Base-by-base conservation (phyloP, 164 flowering plant species). In the Aristolochia fimbriata region DNA sequence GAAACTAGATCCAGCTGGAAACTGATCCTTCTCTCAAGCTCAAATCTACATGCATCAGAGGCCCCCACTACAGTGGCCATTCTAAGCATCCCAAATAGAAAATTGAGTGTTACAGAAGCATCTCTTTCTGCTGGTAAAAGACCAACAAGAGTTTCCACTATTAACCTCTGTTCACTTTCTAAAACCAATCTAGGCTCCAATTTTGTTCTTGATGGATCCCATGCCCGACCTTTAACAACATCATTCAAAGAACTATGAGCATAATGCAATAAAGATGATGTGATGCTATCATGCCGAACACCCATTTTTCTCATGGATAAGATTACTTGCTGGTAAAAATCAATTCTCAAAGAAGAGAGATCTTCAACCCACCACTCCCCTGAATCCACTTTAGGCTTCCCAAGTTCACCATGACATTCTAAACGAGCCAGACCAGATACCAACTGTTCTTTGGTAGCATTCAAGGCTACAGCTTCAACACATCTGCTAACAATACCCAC, bases 301-400 rank as follows among this genome's bases (percentile, higher is more conserved):
- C 88, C 88, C 3, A 55, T 58, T 59, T 73, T 63, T 56, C 66
- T 74, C 91, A 87, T 79, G 15, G 86, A 81, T 60, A 65, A 54
- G 2, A 87, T 72, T 51, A 83, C 86, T 57, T 79, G 66, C 49
- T 70, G 68, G 50, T 78, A 87, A 58, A 72, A 72, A 62, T 80
- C 77, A 30, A 85, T 80, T 57, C 74, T 63, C 11, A 87, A 57
- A 0, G 60, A 63, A 16, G 87, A 76, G 30, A 87, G 80, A 68
- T 83, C 87, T 62, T 87, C 82, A 25, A 80, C 61, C 95, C 91
- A 85, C 88, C 95, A 87, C 21, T 80, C 86, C 30, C 71, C 60
- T 50, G 77, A 62, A 45, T 67, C 62, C 19, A 60, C 64, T 62
- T 76, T 78, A 1, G 69, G 74, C 54, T 78, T 81, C 17, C 69